A percentile compares a stretch with the other conserved stretches of the same genome.
Conservation (phyloP, 2,329 filamentous ascomycete species). For the Neonectria neomacrospora region DNA sequence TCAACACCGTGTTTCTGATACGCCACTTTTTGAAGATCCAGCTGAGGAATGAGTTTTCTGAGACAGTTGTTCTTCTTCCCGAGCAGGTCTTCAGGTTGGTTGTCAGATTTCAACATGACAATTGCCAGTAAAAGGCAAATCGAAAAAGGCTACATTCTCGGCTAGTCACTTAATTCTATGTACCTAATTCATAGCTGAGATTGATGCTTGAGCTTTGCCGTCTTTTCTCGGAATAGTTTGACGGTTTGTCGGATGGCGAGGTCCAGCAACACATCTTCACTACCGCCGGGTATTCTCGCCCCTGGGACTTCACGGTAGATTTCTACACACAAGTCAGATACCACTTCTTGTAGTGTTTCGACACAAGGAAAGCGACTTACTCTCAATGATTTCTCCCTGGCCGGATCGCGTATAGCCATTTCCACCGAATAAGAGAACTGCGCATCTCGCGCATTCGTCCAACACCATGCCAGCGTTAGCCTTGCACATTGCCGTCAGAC, state of each 20-base stretch:
- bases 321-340: conserved; percentile 25
- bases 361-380: conserved; percentile 59
- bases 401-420: conserved; percentile 77
- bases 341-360: not conserved
- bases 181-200: not conserved
- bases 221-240: conserved; percentile 31
- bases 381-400: conserved; percentile 76
- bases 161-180: not conserved
- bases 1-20: too few species aligned
- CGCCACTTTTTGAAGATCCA: too few species aligned
- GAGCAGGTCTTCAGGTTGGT: too few species aligned
- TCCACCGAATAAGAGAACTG: conserved; percentile 78
- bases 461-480: conserved; percentile 78
- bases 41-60: too few species aligned
- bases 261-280: conserved; percentile 42
- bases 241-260: conserved; percentile 39
- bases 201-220: not conserved
- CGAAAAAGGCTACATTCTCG: too few species aligned
- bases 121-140: too few species aligned
- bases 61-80: too few species aligned
- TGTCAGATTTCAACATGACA: too few species aligned
- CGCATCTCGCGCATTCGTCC: conserved; percentile 76
- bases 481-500: conserved; percentile 77
- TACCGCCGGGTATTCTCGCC: conserved; percentile 37
- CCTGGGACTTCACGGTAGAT: conserved; percentile 47